Evolutionary conservation across 176 grass and related monocot species (phyloP), one percentile per base, ranked within the genome.

Genomic region (Zizania latifolia): DNA sequence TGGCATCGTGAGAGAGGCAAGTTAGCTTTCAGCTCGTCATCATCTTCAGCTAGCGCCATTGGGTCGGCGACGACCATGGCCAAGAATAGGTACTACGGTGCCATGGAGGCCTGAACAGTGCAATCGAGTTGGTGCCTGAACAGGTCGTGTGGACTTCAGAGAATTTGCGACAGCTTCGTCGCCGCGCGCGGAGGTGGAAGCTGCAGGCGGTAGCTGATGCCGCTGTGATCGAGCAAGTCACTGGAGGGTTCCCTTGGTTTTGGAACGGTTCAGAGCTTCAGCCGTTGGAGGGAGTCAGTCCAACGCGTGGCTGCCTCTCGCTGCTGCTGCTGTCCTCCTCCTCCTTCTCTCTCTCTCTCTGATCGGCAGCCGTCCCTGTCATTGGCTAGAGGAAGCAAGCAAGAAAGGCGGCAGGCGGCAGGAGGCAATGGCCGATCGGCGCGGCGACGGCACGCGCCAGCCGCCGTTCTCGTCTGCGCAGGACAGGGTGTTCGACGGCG

Each of bases 401-500:
- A n/a, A n/a, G 27, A 40, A 38, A 79, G 44, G 34, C 85, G 74
- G 35, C 12, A 72, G 58, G 72, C 39, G 56, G 4, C 31, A n/a
- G n/a, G n/a, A n/a, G 33, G 14, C 40, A 62, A 88, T 88, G 86
- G 86, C 38, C 62, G 75, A 75, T 9, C 70, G 62, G 9, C 54
- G 44, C 2, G 27, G 44, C 62, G 86, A 74, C 41, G 43, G 1
- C 70, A 46, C 79, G 81, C 43, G 35, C 7, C 86, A 88, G 62
- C 70, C 38, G n/a, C 62, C 86, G 34, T 79, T 48, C 51, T 26
- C 75, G 43, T 39, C 62, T 4, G 55, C 55, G 16, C 75, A 75
- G 62, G 81, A 84, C 36, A 43, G 75, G 80, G 86, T 70, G 62
- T 79, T 83, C 54, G 75, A 88, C 34, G 86, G 86, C 39, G 85